A percentile compares a stretch with the other conserved stretches of the same genome.
Conservation (phyloP, 768 basidiomycete species). For the Boletus huronensis region DNA sequence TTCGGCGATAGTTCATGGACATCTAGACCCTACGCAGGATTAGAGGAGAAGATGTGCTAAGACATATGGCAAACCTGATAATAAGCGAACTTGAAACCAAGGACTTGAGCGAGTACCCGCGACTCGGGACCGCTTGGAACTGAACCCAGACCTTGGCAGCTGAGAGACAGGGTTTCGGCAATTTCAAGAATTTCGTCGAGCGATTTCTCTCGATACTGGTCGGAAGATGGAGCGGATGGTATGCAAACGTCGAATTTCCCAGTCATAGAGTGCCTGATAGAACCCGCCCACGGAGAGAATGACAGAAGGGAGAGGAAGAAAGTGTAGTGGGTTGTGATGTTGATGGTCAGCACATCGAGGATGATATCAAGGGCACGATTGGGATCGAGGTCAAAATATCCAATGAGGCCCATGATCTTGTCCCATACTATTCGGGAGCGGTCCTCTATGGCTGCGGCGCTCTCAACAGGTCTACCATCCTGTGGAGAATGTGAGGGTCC, state of each 20-base stretch:
- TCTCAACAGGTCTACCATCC: constrained; percentile 65
- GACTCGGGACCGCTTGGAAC: constrained; percentile 36
- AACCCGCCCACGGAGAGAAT: constrained; percentile 82
- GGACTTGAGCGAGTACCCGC: constrained; percentile 78
- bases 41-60: constrained; percentile 9
- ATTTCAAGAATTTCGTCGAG: constrained; percentile 64
- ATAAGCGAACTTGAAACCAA: constrained; percentile 96
- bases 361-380: constrained; percentile 92
- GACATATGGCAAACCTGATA: constrained; percentile 65
- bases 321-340: constrained; percentile 75
- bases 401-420: constrained; percentile 82
- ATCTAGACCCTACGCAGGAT: constrained; percentile 46
- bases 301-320: constrained; percentile 88
- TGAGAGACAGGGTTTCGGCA: constrained; percentile 38
- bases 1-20: constrained; percentile 60
- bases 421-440: constrained; percentile 74
- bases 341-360: constrained; percentile 83
- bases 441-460: constrained; percentile 52
- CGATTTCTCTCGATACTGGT: constrained; percentile 52
- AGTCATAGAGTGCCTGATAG: constrained; percentile 34
- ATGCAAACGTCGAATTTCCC: constrained; percentile 32
- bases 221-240: constrained; percentile 36
- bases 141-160: constrained; percentile 4
- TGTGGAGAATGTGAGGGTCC: constrained; percentile 69
- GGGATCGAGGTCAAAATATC: constrained; percentile 96